Evolutionary conservation across 495 filamentous ascomycete species (phyloP).

Genomic region (Tuber melanosporum): DNA sequence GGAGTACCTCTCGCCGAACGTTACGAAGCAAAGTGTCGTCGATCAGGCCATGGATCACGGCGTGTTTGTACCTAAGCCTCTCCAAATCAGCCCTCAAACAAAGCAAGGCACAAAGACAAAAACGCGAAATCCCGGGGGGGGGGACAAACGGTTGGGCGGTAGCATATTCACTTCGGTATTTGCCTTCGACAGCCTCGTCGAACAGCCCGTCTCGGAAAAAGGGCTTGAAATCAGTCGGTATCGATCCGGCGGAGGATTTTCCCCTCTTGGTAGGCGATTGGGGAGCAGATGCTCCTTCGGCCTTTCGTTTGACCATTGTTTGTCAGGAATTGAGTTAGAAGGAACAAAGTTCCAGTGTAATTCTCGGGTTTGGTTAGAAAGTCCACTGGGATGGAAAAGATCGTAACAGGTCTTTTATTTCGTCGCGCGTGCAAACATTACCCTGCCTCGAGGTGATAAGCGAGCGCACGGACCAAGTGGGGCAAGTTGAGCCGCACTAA

Average conservation of each 20-base stretch:
- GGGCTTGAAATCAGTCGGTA: conserved; percentile 29
- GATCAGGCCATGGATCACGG: conserved; percentile 75
- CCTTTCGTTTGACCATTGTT: conserved; percentile 39
- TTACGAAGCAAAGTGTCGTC: conserved; percentile 69
- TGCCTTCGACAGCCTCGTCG: conserved; percentile 56
- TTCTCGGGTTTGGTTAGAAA: not conserved
- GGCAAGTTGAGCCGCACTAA: conserved; percentile 25
- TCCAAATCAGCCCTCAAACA: conserved; percentile 20
- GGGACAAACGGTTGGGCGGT: conserved; percentile 57
- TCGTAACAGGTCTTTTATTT: conserved; percentile 17
- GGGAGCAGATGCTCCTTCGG: conserved; percentile 23
- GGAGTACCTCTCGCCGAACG: conserved; percentile 82
- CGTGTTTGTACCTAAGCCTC: conserved; percentile 67
- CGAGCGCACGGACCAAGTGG: conserved; percentile 29
- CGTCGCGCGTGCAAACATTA: conserved; percentile 12
- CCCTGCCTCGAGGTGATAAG: conserved; percentile 17
- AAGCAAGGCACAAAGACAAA: not conserved
- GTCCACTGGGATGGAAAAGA: not conserved
- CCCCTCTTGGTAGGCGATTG: conserved; percentile 30
- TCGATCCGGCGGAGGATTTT: conserved; percentile 26
- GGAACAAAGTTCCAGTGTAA: not conserved
- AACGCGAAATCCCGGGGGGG: not conserved
- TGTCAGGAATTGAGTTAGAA: conserved; percentile 10
- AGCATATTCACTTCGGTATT: conserved; percentile 65
- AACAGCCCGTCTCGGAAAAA: conserved; percentile 73